These are phyloP conservation scores for Monilinia polystroma DNA, from an alignment of 2,329 filamentous ascomycete species.

Conservation along the genomic window DNA sequence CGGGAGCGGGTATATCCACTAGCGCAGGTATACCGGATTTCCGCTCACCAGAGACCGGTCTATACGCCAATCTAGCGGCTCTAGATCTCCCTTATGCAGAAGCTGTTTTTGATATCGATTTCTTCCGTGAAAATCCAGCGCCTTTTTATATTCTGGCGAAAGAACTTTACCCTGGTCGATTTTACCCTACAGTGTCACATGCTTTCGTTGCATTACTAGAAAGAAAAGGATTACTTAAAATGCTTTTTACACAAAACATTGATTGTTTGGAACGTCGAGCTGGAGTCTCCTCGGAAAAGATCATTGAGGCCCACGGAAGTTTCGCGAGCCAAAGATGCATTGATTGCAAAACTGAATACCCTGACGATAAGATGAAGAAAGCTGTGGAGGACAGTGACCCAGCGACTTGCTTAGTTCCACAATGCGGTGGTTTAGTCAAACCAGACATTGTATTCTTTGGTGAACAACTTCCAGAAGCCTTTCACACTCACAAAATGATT, in stretches of 20 bases:
- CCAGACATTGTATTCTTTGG: constrained; percentile 86
- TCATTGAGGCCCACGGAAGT: constrained; percentile 93
- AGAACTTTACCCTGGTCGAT: constrained; percentile 89
- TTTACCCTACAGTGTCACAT: constrained; percentile 84
- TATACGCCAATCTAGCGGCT: constrained; percentile 87
- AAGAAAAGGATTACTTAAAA: constrained; percentile 73
- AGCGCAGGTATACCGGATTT: constrained; percentile 84
- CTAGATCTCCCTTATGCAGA: constrained; percentile 86
- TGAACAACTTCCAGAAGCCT: constrained; percentile 64
- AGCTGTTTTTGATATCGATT: constrained; percentile 90
- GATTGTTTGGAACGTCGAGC: constrained; percentile 89
- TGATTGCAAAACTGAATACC: constrained; percentile 74
- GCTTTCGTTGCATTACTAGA: constrained; percentile 82
- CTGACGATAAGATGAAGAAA: constrained; percentile 70
- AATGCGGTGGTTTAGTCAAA: constrained; percentile 73
- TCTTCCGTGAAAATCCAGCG: constrained; percentile 78
- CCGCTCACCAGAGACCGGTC: constrained; percentile 84
- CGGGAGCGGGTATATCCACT: constrained; percentile 85
- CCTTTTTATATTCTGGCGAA: constrained; percentile 92
- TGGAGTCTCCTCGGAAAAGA: constrained; percentile 75
- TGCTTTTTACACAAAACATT: constrained; percentile 96
- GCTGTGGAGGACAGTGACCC: constrained; percentile 67
- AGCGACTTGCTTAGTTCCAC: constrained; percentile 60
- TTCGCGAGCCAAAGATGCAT: constrained; percentile 91
- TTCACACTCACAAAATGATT: constrained; percentile 58